A percentile compares a stretch with the other conserved stretches of the same genome.
Conservation (phyloP, 2,329 filamentous ascomycete species). For the Diaporthe sp. region DNA sequence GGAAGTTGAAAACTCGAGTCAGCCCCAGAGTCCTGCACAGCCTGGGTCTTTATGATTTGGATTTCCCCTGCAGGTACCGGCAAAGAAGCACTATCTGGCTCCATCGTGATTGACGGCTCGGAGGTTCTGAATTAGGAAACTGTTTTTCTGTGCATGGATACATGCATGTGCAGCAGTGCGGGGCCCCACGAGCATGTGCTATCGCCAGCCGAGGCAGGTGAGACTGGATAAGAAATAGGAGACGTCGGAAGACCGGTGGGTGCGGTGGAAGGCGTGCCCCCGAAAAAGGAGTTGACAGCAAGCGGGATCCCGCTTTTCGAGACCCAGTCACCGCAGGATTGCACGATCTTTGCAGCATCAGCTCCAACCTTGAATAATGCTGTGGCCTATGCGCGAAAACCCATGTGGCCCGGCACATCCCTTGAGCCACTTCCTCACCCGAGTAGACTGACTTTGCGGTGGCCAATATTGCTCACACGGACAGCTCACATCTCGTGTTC, state of each 20-base stretch:
- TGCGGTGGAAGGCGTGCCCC: constrained; percentile 11
- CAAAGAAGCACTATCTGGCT: not conserved
- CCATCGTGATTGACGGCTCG: not conserved
- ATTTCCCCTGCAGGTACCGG: not conserved
- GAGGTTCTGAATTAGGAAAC: constrained; percentile 11
- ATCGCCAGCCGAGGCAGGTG: not conserved
- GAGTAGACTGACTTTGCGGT: not conserved
- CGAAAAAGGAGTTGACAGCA: constrained; percentile 9
- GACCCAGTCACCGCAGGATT: not conserved
- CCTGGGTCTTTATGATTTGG: constrained; percentile 5
- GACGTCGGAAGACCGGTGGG: not conserved
- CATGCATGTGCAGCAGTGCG: not conserved
- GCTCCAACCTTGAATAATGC: not conserved
- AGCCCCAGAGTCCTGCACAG: not conserved
- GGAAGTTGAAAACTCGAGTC: not conserved
- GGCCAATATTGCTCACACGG: not conserved
- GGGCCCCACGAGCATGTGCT: not conserved
- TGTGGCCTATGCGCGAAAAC: not conserved
- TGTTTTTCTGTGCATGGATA: constrained; percentile 16
- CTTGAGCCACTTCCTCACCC: not conserved
- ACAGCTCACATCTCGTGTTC: not conserved
- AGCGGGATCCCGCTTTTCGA: not conserved
- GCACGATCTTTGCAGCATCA: constrained; percentile 3
- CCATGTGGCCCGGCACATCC: not conserved
- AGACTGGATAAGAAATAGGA: not conserved